phyloP scores from a whole-genome alignment of 2,329 filamentous ascomycete species.

The Colletotrichum navitas region DNA sequence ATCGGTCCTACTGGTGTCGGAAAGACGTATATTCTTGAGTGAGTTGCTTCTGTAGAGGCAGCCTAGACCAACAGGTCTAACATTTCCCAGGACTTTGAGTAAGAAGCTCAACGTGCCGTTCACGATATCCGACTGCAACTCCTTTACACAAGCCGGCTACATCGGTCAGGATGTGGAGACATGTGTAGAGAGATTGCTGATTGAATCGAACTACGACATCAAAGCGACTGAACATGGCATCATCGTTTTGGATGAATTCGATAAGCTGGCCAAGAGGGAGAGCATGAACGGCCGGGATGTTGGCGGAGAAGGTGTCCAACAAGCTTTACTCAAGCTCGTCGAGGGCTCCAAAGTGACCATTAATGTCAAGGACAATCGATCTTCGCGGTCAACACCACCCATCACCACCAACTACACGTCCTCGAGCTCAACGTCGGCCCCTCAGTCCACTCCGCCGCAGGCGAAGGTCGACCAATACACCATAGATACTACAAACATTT shows the following conservation, averaged over 20 bases:
- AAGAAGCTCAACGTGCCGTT: conserved; percentile 95
- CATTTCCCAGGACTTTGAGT: conserved; percentile 79
- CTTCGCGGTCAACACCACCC: conserved; percentile 64
- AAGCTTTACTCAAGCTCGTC: conserved; percentile 94
- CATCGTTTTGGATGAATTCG: conserved; percentile 95
- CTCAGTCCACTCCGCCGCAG: conserved; percentile 60
- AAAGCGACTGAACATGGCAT: conserved; percentile 90
- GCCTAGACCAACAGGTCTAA: conserved; percentile 38
- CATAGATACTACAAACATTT: conserved; percentile 93
- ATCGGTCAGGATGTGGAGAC: conserved; percentile 98
- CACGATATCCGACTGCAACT: conserved; percentile 94
- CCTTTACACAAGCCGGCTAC: conserved; percentile 96
- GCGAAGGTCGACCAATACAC: conserved; percentile 74
- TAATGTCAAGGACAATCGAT: conserved; percentile 84
- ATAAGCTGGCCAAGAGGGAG: conserved; percentile 94
- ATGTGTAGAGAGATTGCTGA: conserved; percentile 89
- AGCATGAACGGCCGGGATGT: conserved; percentile 93
- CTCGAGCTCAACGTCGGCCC: conserved; percentile 59
- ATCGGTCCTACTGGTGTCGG: conserved; percentile 95
- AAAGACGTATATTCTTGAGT: conserved; percentile 92
- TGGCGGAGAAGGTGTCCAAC: conserved; percentile 95
- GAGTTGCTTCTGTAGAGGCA: conserved; percentile 45
- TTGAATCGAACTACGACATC: conserved; percentile 91
- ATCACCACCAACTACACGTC: conserved; percentile 67
- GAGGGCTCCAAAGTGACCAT: conserved; percentile 95